Base-by-base conservation (phyloP, 768 basidiomycete genomes). In the Collybiopsis confluens region DNA sequence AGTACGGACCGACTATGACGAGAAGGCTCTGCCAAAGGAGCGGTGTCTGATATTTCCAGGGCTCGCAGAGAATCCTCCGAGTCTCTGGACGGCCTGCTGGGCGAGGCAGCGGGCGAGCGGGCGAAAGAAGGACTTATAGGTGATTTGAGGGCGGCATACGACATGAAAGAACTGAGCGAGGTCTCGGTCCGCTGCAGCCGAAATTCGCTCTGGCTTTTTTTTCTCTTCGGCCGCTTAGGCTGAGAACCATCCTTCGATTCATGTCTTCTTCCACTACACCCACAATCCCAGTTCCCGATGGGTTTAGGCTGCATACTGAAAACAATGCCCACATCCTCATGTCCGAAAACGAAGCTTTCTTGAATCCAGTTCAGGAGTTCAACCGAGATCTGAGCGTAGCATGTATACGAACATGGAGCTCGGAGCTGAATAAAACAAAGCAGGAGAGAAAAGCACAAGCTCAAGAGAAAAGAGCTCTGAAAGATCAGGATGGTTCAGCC, bases 281-380 rank as follows among this genome's bases (percentile, higher is more conserved):
- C 6, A 45, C 69, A 26, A 62, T 74, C 58, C 59, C 65, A 33
- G 70, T 91, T 36, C 91, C 91, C 1, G 82, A 85, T 55, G 91
- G 89, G 20, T 89, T 83, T 68, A 81, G 78, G 10, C 73, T 93
- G 55, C 87, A 92, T 70, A 85, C 83, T 8, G 90, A 93, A 71
- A 92, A 90, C 67, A 84, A 80, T 2, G 81, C 90, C 0, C 83
- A 81, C 63, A 89, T 98, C 64, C 78, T 97, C 52, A 74, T 94
- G 21, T 82, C 86, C 4, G 76, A 80, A 7, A 89, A 92, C 58
- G 88, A 90, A 54, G 92, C 95, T 2, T 99, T 99, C 68, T 71
- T 98, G 56, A 99, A 99, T 65, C 96, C 97, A 5, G 88, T 98
- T 11, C 97, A 99, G 65, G 92, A 99, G 68, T 99, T 97, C 76